phyloP scores from a whole-genome alignment of 1,284 basidiomycete species.

The Malassezia dermatis region DNA sequence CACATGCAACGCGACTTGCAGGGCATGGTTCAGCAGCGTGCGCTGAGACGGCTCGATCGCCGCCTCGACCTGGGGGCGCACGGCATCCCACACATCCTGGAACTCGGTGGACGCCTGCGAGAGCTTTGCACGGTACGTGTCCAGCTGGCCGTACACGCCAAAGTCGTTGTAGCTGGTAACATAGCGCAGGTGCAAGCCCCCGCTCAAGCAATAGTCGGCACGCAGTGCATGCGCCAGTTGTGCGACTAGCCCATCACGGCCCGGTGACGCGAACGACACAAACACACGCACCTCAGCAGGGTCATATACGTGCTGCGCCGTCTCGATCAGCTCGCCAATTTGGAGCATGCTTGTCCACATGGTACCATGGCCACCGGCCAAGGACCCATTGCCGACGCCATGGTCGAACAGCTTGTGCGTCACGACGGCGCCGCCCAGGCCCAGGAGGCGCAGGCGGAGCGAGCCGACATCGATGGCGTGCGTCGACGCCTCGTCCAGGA shows the following conservation, averaged over 20 bases:
- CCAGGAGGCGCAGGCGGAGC: constrained; percentile 80
- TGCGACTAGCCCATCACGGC: constrained; percentile 80
- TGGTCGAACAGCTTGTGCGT: constrained; percentile 96
- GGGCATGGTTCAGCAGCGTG: constrained; percentile 75
- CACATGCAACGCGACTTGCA: constrained; percentile 70
- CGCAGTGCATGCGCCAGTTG: constrained; percentile 82
- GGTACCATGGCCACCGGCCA: constrained; percentile 91
- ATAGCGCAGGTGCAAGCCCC: constrained; percentile 94
- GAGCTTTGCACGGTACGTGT: constrained; percentile 77
- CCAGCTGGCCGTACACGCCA: constrained; percentile 77
- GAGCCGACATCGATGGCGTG: constrained; percentile 82
- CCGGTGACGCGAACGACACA: constrained; percentile 81
- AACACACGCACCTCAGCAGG: constrained; percentile 84
- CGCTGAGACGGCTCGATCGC: constrained; percentile 87
- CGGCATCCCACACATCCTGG: constrained; percentile 83
- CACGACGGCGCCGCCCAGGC: constrained; percentile 88
- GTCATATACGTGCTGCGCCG: constrained; percentile 79
- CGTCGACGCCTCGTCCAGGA: constrained; percentile 89
- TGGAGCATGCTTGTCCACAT: constrained; percentile 99
- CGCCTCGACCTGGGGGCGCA: constrained; percentile 78
- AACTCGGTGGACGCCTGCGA: constrained; percentile 68
- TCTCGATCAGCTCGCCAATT: constrained; percentile 94
- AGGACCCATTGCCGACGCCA: constrained; percentile 83
- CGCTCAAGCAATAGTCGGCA: constrained; percentile 86
- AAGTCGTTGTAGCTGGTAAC: constrained; percentile 95